Conservation (phyloP, 371 early-diverging fungal species). For the Mucor saturninus region DNA sequence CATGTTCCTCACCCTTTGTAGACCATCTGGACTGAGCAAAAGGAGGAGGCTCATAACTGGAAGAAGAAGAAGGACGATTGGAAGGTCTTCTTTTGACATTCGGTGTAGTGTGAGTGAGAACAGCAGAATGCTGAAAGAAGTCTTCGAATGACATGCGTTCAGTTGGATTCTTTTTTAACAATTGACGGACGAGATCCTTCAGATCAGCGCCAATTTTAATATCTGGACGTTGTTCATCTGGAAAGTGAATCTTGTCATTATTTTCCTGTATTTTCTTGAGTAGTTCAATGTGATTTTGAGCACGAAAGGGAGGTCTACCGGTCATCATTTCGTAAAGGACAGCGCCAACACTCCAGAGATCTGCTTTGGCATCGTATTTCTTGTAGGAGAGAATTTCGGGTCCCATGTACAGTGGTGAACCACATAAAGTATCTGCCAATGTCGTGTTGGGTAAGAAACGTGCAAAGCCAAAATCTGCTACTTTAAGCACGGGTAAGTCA, state of each 20-base stretch:
- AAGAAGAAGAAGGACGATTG: no score
- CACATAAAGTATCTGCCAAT: conserved; percentile 94
- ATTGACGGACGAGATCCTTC: conserved; percentile 79
- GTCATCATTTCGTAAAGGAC: conserved; percentile 93
- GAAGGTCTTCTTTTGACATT: no score
- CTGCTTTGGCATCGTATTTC: conserved; percentile 93
- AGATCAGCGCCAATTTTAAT: conserved; percentile 68
- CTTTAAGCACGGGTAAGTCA: conserved; percentile 78
- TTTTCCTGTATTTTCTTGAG: conserved; percentile 84
- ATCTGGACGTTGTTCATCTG: conserved; percentile 63
- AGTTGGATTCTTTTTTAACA: conserved; percentile 83
- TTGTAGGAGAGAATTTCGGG: conserved; percentile 94
- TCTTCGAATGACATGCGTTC: conserved; percentile 91
- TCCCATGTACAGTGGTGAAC: conserved; percentile 96
- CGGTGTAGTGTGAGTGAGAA: conserved; percentile 25
- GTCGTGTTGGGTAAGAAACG: conserved; percentile 80
- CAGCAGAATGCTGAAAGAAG: conserved; percentile 86
- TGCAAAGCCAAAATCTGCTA: conserved; percentile 98
- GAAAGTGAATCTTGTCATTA: conserved; percentile 83
- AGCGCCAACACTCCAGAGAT: conserved; percentile 97
- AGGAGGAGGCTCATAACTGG: conserved; percentile 38
- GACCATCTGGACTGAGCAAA: conserved; percentile 32
- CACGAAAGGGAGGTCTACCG: conserved; percentile 91
- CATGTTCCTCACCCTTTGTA: not conserved
- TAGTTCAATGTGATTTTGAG: conserved; percentile 91